Evolutionary conservation across 768 basidiomycete genomes (phyloP), one percentile per base, ranked within the genome.

Genomic region (Boletus subparvulus): DNA sequence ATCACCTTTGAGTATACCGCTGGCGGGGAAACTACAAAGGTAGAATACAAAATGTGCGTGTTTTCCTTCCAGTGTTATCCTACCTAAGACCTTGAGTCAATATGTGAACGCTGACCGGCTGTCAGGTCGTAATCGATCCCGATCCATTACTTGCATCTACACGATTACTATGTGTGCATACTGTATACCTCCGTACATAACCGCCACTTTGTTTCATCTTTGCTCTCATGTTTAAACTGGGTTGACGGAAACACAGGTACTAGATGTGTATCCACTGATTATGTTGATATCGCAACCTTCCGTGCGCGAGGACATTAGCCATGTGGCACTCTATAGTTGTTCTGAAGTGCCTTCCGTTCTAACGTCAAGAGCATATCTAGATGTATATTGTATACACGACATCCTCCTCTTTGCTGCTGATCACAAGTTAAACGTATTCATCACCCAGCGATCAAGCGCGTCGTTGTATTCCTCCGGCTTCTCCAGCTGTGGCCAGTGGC

Each of bases 11-110:
- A 82, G 52, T 97, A 94, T 77, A 77, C 83, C 65, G 68, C 80
- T 21, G 62, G 59, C 28, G 68, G 59, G 47, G 71, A 64, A 49
- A 60, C 45, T 58, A 61, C 47, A 53, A 61, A 41, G 69, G 77
- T 91, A 62, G 77, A 87, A 6, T 94, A 92, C 73, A 92, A 91
- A 78, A 94, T 94, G 91, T 94, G 80, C 84, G 91, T 87, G 60
- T 56, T 68, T 28, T 65, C 60, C 61, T 61, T 69, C 65, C 56
- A 21, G 33, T 46, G 50, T 39, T 43, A 54, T 55, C 47, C 57
- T 66, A 49, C 49, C 42, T 16, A 41, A 16, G 30, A 14, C 30
- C 56, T 65, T 50, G 57, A 45, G 50, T 54, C 44, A 16, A 40
- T 54, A 40, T 44, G 53, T 32, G 71, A 74, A 76, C 75, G 75